These are phyloP conservation scores for Larix kaempferi DNA, from an alignment of 75 land plant genomes.

Conservation along the genomic window DNA sequence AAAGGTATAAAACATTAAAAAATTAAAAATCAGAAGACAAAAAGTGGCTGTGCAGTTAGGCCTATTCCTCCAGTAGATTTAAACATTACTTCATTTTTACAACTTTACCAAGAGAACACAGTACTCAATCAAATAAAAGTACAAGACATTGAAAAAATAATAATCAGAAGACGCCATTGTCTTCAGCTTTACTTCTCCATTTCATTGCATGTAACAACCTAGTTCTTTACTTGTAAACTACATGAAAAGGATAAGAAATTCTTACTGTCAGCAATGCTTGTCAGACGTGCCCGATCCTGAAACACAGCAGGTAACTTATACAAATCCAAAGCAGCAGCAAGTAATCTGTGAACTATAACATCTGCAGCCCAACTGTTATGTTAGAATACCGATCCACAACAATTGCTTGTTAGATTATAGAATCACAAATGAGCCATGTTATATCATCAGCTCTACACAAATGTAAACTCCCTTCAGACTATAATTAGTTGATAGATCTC, in stretches of 20 bases:
- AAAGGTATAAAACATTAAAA: no score
- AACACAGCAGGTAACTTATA: conserved; percentile 68
- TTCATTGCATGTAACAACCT: no score
- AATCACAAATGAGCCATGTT: not conserved
- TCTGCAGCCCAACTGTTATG: conserved; percentile 45
- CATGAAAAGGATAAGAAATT: not conserved
- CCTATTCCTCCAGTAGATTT: not conserved
- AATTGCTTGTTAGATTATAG: not conserved
- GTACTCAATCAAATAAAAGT: no score
- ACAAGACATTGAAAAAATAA: no score
- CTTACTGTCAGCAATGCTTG: conserved; percentile 90
- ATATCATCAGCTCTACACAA: not conserved
- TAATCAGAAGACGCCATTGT: no score
- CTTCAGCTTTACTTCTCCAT: no score
- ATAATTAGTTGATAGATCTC: not conserved
- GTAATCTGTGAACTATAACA: conserved; percentile 94
- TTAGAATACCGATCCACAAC: not conserved
- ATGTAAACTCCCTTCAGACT: not conserved
- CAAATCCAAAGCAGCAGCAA: conserved; percentile 89
- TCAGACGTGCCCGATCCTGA: conserved; percentile 69
- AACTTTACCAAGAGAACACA: not conserved
- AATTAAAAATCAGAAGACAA: no score
- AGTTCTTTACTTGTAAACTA: not conserved
- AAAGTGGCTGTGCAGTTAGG: not conserved
- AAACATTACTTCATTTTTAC: not conserved